Percentiles rank a stretch among this genome's conserved stretches.
phyloP scores from a whole-genome alignment of 768 basidiomycete species.

The Mycena maculata region DNA sequence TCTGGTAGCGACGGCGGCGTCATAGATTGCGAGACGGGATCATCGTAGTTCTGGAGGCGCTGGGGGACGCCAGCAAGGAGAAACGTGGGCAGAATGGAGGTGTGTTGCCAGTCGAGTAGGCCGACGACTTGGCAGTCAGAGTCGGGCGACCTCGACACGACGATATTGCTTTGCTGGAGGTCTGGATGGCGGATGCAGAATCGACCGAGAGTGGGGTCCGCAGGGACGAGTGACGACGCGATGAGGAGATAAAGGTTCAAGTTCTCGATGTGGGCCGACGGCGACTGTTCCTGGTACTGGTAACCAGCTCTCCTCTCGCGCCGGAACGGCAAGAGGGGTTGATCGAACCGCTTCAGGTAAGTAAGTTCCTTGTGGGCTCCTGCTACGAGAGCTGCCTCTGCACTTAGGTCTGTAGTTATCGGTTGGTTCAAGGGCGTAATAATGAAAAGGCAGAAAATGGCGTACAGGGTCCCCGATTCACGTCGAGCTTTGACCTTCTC shows the following conservation, averaged over 20 bases:
- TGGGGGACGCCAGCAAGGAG: slow-evolving; percentile 60
- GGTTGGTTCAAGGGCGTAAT: slow-evolving; percentile 47
- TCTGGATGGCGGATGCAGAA: slow-evolving; percentile 68
- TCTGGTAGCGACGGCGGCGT: slow-evolving; percentile 56
- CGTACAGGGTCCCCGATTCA: slow-evolving; percentile 65
- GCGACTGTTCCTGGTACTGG: slow-evolving; percentile 56
- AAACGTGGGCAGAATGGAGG: slow-evolving; percentile 63
- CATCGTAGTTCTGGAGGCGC: slow-evolving; percentile 60
- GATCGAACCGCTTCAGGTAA: slow-evolving; percentile 61
- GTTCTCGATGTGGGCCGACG: slow-evolving; percentile 60
- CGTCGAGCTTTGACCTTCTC: slow-evolving; percentile 59
- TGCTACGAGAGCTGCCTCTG: slow-evolving; percentile 55
- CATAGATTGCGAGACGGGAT: slow-evolving; percentile 52
- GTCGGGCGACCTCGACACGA: slow-evolving; percentile 60
- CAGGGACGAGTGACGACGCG: slow-evolving; percentile 57
- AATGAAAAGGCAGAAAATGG: slow-evolving; percentile 44
- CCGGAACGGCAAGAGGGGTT: slow-evolving; percentile 57
- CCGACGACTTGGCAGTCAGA: slow-evolving; percentile 54
- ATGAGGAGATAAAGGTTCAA: slow-evolving; percentile 60
- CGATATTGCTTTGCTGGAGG: slow-evolving; percentile 61
- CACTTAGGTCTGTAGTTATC: slow-evolving; percentile 54
- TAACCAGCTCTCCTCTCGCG: slow-evolving; percentile 57
- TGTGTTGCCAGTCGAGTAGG: slow-evolving; percentile 67
- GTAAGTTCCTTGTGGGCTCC: slow-evolving; percentile 60
- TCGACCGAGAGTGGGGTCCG: slow-evolving; percentile 47